Conservation (phyloP, 225 moss, liverwort and hornwort species). For the Bryum argenteum region DNA sequence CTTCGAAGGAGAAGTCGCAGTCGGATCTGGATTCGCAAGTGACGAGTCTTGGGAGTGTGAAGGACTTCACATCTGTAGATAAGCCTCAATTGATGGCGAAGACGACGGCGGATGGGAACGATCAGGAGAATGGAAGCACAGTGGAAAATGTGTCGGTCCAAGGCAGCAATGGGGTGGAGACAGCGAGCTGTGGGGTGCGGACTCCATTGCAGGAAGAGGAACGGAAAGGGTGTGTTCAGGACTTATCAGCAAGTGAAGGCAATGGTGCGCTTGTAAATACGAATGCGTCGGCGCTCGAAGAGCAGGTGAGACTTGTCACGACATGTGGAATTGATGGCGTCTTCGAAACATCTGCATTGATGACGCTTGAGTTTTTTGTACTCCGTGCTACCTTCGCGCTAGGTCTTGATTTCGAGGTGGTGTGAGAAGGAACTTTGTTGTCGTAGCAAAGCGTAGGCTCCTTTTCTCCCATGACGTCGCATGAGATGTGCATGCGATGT, state of each 20-base stretch:
- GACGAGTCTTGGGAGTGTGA: constrained; percentile 48
- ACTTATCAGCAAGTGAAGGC: constrained; percentile 42
- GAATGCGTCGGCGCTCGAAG: constrained; percentile 39
- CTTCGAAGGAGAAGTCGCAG: constrained; percentile 41
- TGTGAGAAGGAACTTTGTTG: background rate
- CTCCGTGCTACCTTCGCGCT: background rate
- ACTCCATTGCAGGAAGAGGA: constrained; percentile 49
- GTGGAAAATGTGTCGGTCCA: constrained; percentile 26
- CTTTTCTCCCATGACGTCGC: background rate
- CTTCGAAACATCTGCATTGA: no score
- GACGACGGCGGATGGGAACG: constrained; percentile 14
- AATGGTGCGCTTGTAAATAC: constrained; percentile 46
- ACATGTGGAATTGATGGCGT: background rate
- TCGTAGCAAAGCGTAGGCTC: background rate
- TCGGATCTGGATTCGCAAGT: constrained; percentile 52
- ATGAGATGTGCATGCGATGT: background rate
- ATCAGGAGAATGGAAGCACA: constrained; percentile 6
- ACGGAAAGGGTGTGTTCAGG: constrained; percentile 40
- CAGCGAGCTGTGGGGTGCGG: constrained; percentile 37
- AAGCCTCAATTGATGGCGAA: constrained; percentile 39
- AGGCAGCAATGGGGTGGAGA: constrained; percentile 38
- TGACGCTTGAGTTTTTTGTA: background rate
- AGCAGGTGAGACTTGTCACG: constrained; percentile 34
- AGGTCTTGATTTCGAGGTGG: background rate
- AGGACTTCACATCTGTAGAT: constrained; percentile 45